These are phyloP conservation scores for Aegle marmelos DNA, from an alignment of 345 rosid species.

Conservation along the genomic window DNA sequence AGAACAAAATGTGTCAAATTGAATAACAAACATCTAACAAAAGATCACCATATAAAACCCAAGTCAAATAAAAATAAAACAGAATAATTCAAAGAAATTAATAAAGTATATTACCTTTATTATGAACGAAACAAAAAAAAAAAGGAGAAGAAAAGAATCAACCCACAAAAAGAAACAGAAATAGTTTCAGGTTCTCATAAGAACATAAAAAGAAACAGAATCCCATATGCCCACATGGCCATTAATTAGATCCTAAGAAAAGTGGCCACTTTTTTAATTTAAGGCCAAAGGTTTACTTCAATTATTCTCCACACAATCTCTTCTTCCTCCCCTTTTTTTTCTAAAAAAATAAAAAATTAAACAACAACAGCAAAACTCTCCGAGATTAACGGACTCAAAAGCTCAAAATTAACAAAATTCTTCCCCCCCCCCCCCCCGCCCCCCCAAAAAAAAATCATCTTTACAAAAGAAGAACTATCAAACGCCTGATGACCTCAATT, in stretches of 20 bases:
- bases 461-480: not conserved
- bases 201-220: slow-evolving; percentile 5
- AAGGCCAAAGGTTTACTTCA: slow-evolving; percentile 27
- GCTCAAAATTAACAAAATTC: not conserved
- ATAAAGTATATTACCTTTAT: not conserved
- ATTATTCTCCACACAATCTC: slow-evolving; percentile 38
- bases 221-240: slow-evolving; percentile 22
- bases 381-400: slow-evolving; percentile 42
- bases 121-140: not conserved
- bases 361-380: slow-evolving; percentile 15
- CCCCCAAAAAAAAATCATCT: not conserved
- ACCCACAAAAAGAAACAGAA: not conserved
- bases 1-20: not conserved
- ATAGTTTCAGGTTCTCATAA: slow-evolving; percentile 1
- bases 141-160: not conserved
- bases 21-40: not conserved
- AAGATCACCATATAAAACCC: not conserved
- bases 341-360: not conserved
- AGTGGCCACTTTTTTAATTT: slow-evolving; percentile 28
- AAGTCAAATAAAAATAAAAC: not conserved
- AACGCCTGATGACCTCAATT: not conserved
- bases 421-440: no score
- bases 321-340: not conserved
- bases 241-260: slow-evolving; percentile 31
- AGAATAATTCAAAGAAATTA: not conserved